phyloP scores from a whole-genome alignment of 2,329 filamentous ascomycete genomes.

The Dryadomyces quercus-mongolicae region DNA sequence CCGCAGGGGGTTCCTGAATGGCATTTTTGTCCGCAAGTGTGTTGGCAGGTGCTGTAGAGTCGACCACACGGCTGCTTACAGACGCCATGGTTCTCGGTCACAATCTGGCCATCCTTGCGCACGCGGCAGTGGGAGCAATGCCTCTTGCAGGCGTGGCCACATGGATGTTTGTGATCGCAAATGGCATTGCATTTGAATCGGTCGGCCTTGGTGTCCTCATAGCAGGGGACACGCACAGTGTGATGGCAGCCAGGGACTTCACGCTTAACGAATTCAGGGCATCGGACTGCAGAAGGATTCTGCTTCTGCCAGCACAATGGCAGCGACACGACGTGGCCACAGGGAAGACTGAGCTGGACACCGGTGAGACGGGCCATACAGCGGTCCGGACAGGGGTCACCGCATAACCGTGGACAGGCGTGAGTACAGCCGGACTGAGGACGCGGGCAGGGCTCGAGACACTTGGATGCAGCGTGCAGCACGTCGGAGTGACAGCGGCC shows the following conservation, averaged over 20 bases:
- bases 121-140: conserved; percentile 36
- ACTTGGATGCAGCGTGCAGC: conserved; percentile 33
- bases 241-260: conserved; percentile 44
- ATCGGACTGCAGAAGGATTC: conserved; percentile 32
- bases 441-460: conserved; percentile 30
- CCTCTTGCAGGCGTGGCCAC: conserved; percentile 45
- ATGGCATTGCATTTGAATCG: conserved; percentile 32
- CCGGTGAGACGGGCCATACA: conserved; percentile 23
- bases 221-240: conserved; percentile 34
- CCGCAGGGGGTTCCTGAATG: conserved; percentile 36
- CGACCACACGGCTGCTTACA: conserved; percentile 39
- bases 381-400: conserved; percentile 25
- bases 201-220: conserved; percentile 25
- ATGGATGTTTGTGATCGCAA: conserved; percentile 35
- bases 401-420: conserved; percentile 28
- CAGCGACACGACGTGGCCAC: conserved; percentile 25
- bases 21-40: conserved; percentile 38
- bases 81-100: conserved; percentile 26
- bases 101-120: conserved; percentile 19
- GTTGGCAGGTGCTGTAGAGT: conserved; percentile 39
- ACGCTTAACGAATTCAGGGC: conserved; percentile 31
- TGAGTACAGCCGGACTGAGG: conserved; percentile 30
- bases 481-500: conserved; percentile 33
- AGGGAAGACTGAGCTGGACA: conserved; percentile 26
- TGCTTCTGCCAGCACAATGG: conserved; percentile 30